Evolutionary conservation across 345 rosid genomes (phyloP).

Genomic region (Brassica juncea): DNA sequence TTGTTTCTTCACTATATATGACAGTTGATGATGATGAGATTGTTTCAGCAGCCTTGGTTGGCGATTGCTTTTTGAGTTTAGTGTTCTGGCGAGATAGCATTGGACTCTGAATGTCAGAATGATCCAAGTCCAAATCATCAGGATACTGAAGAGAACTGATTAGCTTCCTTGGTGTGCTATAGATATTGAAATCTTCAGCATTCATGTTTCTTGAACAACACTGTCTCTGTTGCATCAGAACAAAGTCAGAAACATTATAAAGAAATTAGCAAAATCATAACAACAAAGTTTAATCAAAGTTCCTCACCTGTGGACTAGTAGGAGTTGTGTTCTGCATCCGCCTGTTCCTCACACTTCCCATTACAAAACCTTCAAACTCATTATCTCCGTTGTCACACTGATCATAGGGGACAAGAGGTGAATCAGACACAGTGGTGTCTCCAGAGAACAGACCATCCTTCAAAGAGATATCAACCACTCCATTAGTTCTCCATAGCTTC

Average conservation of each 20-base stretch:
- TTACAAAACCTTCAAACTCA: conserved; percentile 62
- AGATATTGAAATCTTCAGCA: conserved; percentile 55
- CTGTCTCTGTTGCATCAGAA: conserved; percentile 54
- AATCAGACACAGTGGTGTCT: conserved; percentile 39
- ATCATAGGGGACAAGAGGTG: conserved; percentile 47
- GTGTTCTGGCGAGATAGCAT: conserved; percentile 41
- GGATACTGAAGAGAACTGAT: conserved; percentile 74
- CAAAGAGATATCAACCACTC: conserved; percentile 66
- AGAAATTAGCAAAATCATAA: conserved; percentile 1
- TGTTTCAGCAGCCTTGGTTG: conserved; percentile 55
- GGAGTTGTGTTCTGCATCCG: conserved; percentile 54
- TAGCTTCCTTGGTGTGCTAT: conserved; percentile 83
- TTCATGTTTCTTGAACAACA: conserved; percentile 50
- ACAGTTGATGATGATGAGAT: conserved; percentile 49
- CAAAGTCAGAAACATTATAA: not conserved
- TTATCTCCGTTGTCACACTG: conserved; percentile 36
- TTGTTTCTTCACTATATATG: conserved; percentile 24
- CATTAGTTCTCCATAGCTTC: conserved; percentile 48
- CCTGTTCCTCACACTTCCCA: conserved; percentile 48
- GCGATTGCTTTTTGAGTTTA: conserved; percentile 38
- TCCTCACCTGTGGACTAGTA: conserved; percentile 77
- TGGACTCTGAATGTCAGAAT: conserved; percentile 52
- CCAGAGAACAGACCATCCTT: conserved; percentile 78
- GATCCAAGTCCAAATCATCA: conserved; percentile 49
- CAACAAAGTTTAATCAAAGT: conserved; percentile 51